A percentile compares a stretch with the other conserved stretches of the same genome.
Conservation (phyloP, 2,329 filamentous ascomycete species). For the Venturia pyrina region DNA sequence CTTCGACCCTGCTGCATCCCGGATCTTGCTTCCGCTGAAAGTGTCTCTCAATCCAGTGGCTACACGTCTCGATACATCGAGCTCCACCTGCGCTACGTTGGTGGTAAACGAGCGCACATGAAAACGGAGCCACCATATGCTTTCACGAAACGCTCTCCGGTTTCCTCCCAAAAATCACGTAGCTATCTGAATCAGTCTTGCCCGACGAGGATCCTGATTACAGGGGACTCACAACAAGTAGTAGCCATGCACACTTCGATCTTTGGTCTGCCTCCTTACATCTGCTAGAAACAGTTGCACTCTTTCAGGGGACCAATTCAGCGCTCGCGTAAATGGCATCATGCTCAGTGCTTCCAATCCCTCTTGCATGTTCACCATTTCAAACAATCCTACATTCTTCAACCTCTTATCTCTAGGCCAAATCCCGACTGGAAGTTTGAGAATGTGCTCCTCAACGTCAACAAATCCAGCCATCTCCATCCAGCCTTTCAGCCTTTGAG, state of each 20-base stretch:
- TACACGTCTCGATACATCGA: background rate
- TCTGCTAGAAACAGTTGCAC: slow-evolving; percentile 19
- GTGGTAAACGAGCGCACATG: background rate
- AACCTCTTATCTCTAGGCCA: slow-evolving; percentile 19
- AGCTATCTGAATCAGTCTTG: background rate
- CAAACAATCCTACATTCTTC: slow-evolving; percentile 18
- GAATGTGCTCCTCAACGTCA: slow-evolving; percentile 16
- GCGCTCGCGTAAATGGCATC: slow-evolving; percentile 18
- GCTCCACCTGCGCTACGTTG: background rate
- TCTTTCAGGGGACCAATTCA: slow-evolving; percentile 20
- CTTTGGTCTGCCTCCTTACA: slow-evolving; percentile 16
- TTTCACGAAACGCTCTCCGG: background rate
- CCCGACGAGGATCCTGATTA: background rate
- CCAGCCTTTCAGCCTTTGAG: slow-evolving; percentile 27
- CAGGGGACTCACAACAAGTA: slow-evolving; percentile 5
- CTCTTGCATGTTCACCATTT: slow-evolving; percentile 18
- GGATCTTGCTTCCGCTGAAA: background rate
- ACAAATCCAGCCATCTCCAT: slow-evolving; percentile 25
- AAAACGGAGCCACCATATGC: background rate
- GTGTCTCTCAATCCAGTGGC: background rate
- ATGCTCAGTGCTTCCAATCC: slow-evolving; percentile 21
- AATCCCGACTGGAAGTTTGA: slow-evolving; percentile 17
- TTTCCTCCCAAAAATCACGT: slow-evolving; percentile 8
- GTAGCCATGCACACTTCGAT: slow-evolving; percentile 19
- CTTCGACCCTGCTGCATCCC: background rate